These are phyloP conservation scores for Trypanosoma platydactyli DNA, from an alignment of 208 protist species.

Conservation along the genomic window DNA sequence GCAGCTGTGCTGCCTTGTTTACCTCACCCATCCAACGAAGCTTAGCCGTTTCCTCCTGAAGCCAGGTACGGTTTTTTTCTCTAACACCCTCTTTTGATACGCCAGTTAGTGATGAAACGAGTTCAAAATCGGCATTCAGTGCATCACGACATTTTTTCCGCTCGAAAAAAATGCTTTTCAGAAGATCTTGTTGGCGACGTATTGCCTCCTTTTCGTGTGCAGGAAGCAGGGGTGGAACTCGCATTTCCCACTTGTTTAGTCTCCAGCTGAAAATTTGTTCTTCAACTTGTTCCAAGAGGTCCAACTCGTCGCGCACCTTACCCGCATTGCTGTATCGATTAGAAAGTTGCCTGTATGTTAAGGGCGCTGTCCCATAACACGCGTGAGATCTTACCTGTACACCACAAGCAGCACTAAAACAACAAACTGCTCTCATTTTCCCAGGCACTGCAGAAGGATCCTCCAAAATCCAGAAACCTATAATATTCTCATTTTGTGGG, in stretches of 20 bases:
- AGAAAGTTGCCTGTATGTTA: constrained; percentile 52
- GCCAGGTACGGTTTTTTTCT: constrained; percentile 69
- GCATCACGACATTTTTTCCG: constrained; percentile 39
- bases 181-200: constrained; percentile 59
- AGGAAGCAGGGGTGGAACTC: constrained; percentile 56
- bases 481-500: constrained; percentile 6
- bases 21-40: constrained; percentile 86
- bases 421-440: constrained; percentile 10
- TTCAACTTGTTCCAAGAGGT: constrained; percentile 59
- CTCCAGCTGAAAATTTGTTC: constrained; percentile 60
- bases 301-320: constrained; percentile 28
- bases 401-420: not conserved
- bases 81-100: constrained; percentile 42
- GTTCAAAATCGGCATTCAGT: constrained; percentile 45
- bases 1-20: constrained; percentile 73
- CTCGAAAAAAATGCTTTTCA: constrained; percentile 60
- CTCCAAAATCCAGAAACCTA: constrained; percentile 13
- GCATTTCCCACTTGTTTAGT: constrained; percentile 88
- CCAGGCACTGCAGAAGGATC: not conserved
- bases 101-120: constrained; percentile 48
- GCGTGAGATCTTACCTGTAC: constrained; percentile 42
- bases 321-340: constrained; percentile 19
- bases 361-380: constrained; percentile 44
- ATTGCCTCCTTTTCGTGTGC: constrained; percentile 50
- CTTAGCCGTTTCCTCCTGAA: constrained; percentile 72